phyloP scores from a whole-genome alignment of 1,284 basidiomycete genomes.

The Rhizopogon parksii region DNA sequence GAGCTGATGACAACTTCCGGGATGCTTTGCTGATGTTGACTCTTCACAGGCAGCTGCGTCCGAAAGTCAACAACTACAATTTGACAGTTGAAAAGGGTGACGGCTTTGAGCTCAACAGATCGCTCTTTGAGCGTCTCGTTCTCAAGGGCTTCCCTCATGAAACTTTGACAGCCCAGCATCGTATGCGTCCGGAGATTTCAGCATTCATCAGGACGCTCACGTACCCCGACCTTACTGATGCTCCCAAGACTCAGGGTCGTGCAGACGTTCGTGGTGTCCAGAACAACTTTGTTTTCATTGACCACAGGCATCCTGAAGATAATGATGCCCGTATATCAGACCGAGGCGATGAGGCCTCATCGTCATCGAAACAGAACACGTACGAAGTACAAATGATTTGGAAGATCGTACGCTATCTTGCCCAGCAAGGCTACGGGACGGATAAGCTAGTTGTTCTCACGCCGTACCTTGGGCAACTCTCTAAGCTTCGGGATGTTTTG shows the following conservation, averaged over 20 bases:
- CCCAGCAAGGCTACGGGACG: conserved; percentile 59
- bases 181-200: conserved; percentile 68
- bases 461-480: conserved; percentile 62
- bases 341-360: conserved; percentile 36
- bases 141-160: conserved; percentile 53
- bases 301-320: conserved; percentile 53
- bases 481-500: conserved; percentile 38
- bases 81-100: conserved; percentile 60
- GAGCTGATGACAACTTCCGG: neutral
- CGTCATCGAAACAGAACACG: conserved; percentile 53
- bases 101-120: conserved; percentile 56
- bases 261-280: conserved; percentile 46
- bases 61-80: conserved; percentile 57
- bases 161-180: conserved; percentile 51
- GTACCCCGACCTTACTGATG: conserved; percentile 57
- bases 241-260: conserved; percentile 39
- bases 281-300: conserved; percentile 54
- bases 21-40: neutral
- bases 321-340: conserved; percentile 36
- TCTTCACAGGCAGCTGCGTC: conserved; percentile 51
- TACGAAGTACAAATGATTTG: conserved; percentile 56
- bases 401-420: conserved; percentile 57
- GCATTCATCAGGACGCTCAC: conserved; percentile 50
- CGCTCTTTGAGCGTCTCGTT: conserved; percentile 63
- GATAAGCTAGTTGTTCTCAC: conserved; percentile 55